Conservation (phyloP, 371 early-diverging fungal genomes). For the Dichotomocladium elegans region DNA sequence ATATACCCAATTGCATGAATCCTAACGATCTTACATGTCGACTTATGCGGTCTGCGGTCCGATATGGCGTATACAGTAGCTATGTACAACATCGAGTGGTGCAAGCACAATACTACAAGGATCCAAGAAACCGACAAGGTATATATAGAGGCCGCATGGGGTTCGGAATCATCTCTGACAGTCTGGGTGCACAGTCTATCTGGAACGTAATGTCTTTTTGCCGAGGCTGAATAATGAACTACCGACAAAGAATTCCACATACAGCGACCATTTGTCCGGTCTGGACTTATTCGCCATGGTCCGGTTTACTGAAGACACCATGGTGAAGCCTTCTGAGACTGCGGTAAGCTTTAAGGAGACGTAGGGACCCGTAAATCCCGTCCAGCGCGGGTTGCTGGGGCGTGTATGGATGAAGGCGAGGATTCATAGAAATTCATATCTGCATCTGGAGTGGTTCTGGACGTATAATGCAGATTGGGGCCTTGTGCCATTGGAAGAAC, state of each 20-base stretch:
- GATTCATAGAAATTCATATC: not conserved
- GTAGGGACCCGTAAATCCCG: not conserved
- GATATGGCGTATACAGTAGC: conserved; percentile 71
- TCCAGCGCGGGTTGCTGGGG: no score
- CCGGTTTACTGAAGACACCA: conserved; percentile 72
- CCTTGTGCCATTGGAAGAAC: conserved; percentile 52
- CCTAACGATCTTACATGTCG: conserved; percentile 50
- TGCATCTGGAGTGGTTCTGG: conserved; percentile 70
- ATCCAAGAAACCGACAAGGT: conserved; percentile 54
- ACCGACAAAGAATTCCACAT: conserved; percentile 44
- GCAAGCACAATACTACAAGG: conserved; percentile 92
- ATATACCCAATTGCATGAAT: conserved; percentile 75
- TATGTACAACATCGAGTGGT: conserved; percentile 80
- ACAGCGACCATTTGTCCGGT: conserved; percentile 47
- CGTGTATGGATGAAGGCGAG: no score
- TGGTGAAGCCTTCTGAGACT: conserved; percentile 74
- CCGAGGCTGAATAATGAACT: conserved; percentile 86
- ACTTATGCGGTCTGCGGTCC: conserved; percentile 64
- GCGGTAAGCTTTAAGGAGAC: no score
- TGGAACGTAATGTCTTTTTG: conserved; percentile 73
- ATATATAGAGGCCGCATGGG: not conserved
- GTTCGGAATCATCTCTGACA: not conserved
- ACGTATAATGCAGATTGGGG: conserved; percentile 51
- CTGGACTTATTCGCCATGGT: conserved; percentile 78
- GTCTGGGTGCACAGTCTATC: conserved; percentile 45